Base-by-base conservation (phyloP, 148 eudicot species). In the Amaranthus palmeri region DNA sequence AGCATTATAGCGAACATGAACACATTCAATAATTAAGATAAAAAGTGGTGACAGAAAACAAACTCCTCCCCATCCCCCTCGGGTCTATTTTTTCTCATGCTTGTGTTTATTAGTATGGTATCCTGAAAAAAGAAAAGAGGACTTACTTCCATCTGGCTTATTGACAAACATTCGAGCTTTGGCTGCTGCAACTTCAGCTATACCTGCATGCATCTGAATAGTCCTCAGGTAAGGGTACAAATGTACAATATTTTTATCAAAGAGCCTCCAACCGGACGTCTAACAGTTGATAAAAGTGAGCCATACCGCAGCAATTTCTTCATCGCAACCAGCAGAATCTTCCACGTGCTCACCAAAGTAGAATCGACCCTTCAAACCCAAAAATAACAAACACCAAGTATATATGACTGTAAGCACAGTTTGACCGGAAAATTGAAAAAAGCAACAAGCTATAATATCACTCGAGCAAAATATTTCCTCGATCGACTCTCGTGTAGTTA, bases 131-230 rank as follows among this genome's bases (percentile, higher is more conserved):
- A 8, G 13, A 58, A 17, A 63, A 14, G 42, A 63, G 12, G 42
- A 73, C 96, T 76, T 87, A 92, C 98, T 92, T 82, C 98, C 98
- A 83, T 92, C 93, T 69, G 98, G 98, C 84, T 92, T 92, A 84
- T 90, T 90, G 53, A 92, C 64, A 74, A 92, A 92, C 98, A 92
- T 92, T 66, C 96, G 85, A 46, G 96, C 93, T 84, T 90, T 92
- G 70, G 96, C 98, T 54, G 98, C 98, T 72, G 98, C 98, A 54
- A 92, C 97, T 81, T 92, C 96, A 74, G 96, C 96, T 65, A 90
- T 85, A 70, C 97, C 92, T 70, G 93, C 80, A 82, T 92, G 98
- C 85, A 92, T 36, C 98, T 92, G 93, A 77, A 76, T 57, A 68
- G 72, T 46, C 48, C 76, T 58, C 14, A 69, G 47, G 64, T 61